A percentile compares a stretch with the other conserved stretches of the same genome.
These are phyloP conservation scores for Coniella lustricola DNA, from an alignment of 2,329 filamentous ascomycete species.

Conservation along the genomic window DNA sequence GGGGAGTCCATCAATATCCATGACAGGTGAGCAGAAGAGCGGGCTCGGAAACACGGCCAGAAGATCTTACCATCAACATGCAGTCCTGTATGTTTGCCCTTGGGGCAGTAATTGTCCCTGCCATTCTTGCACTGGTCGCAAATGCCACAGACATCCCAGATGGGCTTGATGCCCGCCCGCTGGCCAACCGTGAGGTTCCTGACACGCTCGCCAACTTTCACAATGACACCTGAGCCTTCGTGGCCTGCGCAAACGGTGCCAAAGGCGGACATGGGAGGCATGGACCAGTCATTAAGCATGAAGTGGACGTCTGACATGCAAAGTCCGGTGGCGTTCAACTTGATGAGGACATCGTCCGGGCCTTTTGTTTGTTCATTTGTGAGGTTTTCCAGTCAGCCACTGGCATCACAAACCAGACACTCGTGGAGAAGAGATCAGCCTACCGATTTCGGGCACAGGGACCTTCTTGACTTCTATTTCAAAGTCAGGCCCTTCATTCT, in stretches of 20 bases:
- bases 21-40: no score
- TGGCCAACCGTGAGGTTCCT: slow-evolving; percentile 28
- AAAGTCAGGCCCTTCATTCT: slow-evolving; percentile 5
- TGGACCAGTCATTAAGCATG: slow-evolving; percentile 16
- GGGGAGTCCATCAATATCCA: slow-evolving; percentile 26
- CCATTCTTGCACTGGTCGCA: slow-evolving; percentile 30
- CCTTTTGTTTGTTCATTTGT: no score
- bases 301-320: slow-evolving; percentile 19
- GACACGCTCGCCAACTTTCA: slow-evolving; percentile 27
- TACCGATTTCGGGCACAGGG: slow-evolving; percentile 7
- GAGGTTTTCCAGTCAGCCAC: neutral
- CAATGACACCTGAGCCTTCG: slow-evolving; percentile 32
- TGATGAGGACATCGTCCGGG: slow-evolving; percentile 18
- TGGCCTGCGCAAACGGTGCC: slow-evolving; percentile 25
- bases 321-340: slow-evolving; percentile 16
- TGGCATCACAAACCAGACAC: no score
- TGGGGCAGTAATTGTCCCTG: slow-evolving; percentile 26
- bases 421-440: neutral
- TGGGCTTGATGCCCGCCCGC: slow-evolving; percentile 31
- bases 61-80: slow-evolving; percentile 5
- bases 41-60: no score
- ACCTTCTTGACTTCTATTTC: slow-evolving; percentile 8
- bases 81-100: slow-evolving; percentile 14
- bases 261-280: slow-evolving; percentile 13
- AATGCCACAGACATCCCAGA: slow-evolving; percentile 25